A percentile compares a stretch with the other conserved stretches of the same genome.
Evolutionary conservation across 2,329 filamentous ascomycete genomes (phyloP).

Genomic region (Colletotrichum tabaci): DNA sequence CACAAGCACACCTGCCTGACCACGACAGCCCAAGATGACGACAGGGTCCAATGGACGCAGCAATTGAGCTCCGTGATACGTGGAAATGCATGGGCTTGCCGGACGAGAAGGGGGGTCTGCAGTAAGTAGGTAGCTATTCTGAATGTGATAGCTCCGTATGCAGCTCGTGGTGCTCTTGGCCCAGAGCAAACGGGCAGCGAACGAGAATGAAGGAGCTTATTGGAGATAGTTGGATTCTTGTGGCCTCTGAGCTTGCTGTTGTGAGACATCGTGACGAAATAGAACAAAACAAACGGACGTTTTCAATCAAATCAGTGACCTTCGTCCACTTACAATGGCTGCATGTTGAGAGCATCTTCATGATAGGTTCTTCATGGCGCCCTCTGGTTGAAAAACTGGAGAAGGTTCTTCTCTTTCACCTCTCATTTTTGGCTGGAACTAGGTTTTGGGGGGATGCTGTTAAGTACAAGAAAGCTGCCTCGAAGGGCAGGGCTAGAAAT

Average conservation of each 20-base stretch:
- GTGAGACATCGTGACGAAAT: too few species aligned
- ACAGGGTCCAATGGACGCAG: constrained; percentile 2
- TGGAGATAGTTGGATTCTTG: too few species aligned
- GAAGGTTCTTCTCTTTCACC: constrained; percentile 28
- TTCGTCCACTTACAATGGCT: too few species aligned
- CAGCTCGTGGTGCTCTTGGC: neutral
- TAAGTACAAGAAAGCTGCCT: constrained; percentile 42
- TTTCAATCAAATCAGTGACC: too few species aligned
- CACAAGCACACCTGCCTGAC: constrained; percentile 41
- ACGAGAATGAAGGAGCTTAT: neutral
- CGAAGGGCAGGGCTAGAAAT: constrained; percentile 34
- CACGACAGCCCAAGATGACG: constrained; percentile 25
- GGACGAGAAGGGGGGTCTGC: neutral
- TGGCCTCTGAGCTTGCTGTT: too few species aligned
- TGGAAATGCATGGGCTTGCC: neutral
- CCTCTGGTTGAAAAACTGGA: neutral
- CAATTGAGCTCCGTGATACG: constrained; percentile 13
- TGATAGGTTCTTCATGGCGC: neutral
- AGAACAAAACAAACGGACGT: too few species aligned
- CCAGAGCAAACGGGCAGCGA: neutral
- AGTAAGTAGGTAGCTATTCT: neutral
- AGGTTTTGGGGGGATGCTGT: constrained; percentile 19
- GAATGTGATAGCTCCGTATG: neutral
- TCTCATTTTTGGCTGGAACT: constrained; percentile 35
- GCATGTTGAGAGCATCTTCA: neutral